Evolutionary conservation across 768 basidiomycete species (phyloP), one percentile per base, ranked within the genome.

Genomic region (Lactifluus subvellereus): DNA sequence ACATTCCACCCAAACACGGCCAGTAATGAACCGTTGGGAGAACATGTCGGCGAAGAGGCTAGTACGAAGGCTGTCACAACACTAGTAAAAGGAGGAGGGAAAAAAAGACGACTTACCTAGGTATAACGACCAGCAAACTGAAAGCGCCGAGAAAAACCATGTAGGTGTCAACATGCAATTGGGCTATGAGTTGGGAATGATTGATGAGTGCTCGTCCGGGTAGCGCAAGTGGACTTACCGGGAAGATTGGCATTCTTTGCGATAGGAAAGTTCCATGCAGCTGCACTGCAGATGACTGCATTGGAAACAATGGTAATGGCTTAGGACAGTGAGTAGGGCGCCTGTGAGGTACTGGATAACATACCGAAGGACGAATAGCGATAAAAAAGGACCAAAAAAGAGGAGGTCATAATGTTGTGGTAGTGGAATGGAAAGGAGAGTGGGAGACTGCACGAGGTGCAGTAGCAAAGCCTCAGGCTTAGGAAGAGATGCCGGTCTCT

Each of bases 201-300:
- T 50, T 10, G 22, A 43, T 9, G 20, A 10, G 35, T 5, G 22
- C 30, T 10, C 20, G 8, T 16, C 9, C 11, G 7, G 33, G 3
- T n/a, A 9, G 14, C 8, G 22, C 13, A 18, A 18, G 37, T 0
- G 3, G 11, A 6, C 60, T 52, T 42, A 68, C 67, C 38, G 40
- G 16, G 42, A 38, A 63, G 6, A 32, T 42, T 20, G 22, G 50
- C 47, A 49, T 18, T 56, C 22, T 57, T 57, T 11, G 65, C 56
- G 43, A 59, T 27, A 48, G 60, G 40, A 6, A 68, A 37, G 38
- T 63, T 68, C 67, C 67, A 68, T 37, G 54, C 65, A 42, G 61
- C 67, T 52, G 59, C 61, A 48, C 61, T 68, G 67, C 65, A 68
- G 65, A 68, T 62, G 40, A 68, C 59, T 18, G 67, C 61, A 60